Conservation (phyloP, 2,329 filamentous ascomycete genomes). For the Taxawa tesnikishii region DNA sequence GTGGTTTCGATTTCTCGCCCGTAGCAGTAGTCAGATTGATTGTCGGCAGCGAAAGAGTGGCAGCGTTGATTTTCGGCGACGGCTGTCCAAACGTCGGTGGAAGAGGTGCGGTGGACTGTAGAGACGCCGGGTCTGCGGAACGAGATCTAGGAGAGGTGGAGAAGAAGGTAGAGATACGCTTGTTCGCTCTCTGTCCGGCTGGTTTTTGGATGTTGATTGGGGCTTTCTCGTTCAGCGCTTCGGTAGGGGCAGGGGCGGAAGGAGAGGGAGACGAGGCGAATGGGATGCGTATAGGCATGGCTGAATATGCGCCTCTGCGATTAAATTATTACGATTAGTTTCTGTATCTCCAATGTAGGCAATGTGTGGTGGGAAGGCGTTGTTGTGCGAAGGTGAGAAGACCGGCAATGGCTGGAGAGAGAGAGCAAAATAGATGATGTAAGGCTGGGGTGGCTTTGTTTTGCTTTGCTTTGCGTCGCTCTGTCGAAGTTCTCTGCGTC, state of each 20-base stretch:
- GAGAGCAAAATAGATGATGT: neutral
- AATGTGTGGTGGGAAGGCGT: neutral
- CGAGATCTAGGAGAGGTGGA: conserved; percentile 16
- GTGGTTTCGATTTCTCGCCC: conserved; percentile 60
- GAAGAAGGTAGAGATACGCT: conserved; percentile 14
- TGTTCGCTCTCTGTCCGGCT: conserved; percentile 10
- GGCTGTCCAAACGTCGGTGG: conserved; percentile 50
- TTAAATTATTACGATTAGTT: conserved; percentile 7
- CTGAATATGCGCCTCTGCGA: conserved; percentile 16
- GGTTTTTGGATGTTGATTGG: conserved; percentile 17
- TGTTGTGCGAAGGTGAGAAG: neutral
- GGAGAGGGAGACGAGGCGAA: conserved; percentile 42
- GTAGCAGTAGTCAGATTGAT: conserved; percentile 85
- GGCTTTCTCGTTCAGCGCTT: conserved; percentile 42
- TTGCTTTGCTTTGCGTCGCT: no score
- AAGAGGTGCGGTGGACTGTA: conserved; percentile 31
- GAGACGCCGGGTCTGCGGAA: conserved; percentile 23
- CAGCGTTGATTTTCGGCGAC: conserved; percentile 53
- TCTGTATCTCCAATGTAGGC: neutral
- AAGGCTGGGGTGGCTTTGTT: neutral
- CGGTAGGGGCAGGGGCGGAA: conserved; percentile 35
- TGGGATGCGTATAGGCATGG: conserved; percentile 53
- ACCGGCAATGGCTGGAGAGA: neutral
- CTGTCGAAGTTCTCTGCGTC: no score
- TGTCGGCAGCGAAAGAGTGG: conserved; percentile 69